Conservation (phyloP, 371 early-diverging fungal species). For the Syncephalastrum contaminatum region DNA sequence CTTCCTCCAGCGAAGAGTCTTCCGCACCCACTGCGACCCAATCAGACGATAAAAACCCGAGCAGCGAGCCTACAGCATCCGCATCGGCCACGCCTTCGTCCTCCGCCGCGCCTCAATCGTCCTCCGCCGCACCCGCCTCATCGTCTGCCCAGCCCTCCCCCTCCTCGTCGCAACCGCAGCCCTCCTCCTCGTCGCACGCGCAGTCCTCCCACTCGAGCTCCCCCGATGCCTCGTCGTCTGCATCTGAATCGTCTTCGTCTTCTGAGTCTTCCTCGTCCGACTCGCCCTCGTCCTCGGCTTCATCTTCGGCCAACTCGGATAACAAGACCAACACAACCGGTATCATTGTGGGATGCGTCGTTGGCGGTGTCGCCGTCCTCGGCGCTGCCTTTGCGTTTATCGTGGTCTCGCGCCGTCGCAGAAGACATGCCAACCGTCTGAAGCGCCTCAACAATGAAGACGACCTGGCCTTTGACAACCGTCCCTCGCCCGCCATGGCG, state of each 20-base stretch:
- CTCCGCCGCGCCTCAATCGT: background rate
- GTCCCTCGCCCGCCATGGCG: conserved; percentile 35
- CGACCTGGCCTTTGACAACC: conserved; percentile 12
- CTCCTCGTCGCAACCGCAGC: conserved; percentile 1
- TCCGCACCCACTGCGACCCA: conserved; percentile 6
- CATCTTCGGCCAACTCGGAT: conserved; percentile 3
- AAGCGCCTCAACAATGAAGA: conserved; percentile 15
- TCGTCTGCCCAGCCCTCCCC: conserved; percentile 4
- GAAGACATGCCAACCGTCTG: conserved; percentile 15
- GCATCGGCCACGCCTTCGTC: conserved; percentile 6
- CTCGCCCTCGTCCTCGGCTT: conserved; percentile 5
- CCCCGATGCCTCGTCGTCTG: too few species aligned
- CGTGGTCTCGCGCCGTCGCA: conserved; percentile 29
- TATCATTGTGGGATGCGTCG: conserved; percentile 43
- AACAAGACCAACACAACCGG: conserved; percentile 22
- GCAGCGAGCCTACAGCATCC: conserved; percentile 1
- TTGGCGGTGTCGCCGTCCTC: conserved; percentile 38
- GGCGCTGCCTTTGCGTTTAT: conserved; percentile 41
- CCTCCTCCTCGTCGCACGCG: background rate
- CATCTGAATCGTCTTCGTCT: background rate
- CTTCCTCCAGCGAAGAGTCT: background rate
- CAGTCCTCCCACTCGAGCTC: background rate
- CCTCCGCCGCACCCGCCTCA: conserved; percentile 7
- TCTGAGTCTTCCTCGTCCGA: conserved; percentile 5
- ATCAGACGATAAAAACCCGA: background rate